A percentile compares a stretch with the other conserved stretches of the same genome.
These are phyloP conservation scores for Penicillium brasilianum DNA, from an alignment of 2,329 filamentous ascomycete species.

Conservation along the genomic window DNA sequence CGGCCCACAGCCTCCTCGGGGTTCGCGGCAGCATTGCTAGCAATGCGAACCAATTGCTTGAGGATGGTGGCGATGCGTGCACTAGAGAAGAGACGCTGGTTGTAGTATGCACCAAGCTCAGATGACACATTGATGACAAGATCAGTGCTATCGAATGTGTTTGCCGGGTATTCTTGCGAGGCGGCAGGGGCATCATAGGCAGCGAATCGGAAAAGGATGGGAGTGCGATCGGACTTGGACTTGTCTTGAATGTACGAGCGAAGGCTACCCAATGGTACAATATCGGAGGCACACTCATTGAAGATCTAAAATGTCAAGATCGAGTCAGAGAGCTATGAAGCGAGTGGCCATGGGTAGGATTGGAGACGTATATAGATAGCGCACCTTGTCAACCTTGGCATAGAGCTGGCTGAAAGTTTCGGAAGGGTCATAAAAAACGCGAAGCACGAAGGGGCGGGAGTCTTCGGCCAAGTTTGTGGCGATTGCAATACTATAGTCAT, in stretches of 20 bases:
- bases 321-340: background rate
- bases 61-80: conserved; percentile 51
- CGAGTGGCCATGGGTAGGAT: background rate
- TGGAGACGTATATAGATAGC: conserved; percentile 2
- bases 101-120: conserved; percentile 50
- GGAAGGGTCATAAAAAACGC: conserved; percentile 47
- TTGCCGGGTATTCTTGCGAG: conserved; percentile 47
- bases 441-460: conserved; percentile 53
- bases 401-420: conserved; percentile 50
- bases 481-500: conserved; percentile 43
- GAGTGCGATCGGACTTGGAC: conserved; percentile 45
- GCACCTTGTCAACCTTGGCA: conserved; percentile 48
- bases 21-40: conserved; percentile 47
- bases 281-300: conserved; percentile 47
- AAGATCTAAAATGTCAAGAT: conserved; percentile 38
- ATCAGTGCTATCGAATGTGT: conserved; percentile 52
- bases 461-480: conserved; percentile 51
- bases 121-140: conserved; percentile 48
- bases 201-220: conserved; percentile 54
- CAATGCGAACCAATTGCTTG: conserved; percentile 49
- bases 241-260: conserved; percentile 49
- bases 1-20: conserved; percentile 48
- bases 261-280: conserved; percentile 49
- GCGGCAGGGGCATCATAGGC: conserved; percentile 52
- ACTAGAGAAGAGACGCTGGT: conserved; percentile 54